These are phyloP conservation scores for Alternaria incomplexa DNA, from an alignment of 2,329 filamentous ascomycete species.

Conservation along the genomic window DNA sequence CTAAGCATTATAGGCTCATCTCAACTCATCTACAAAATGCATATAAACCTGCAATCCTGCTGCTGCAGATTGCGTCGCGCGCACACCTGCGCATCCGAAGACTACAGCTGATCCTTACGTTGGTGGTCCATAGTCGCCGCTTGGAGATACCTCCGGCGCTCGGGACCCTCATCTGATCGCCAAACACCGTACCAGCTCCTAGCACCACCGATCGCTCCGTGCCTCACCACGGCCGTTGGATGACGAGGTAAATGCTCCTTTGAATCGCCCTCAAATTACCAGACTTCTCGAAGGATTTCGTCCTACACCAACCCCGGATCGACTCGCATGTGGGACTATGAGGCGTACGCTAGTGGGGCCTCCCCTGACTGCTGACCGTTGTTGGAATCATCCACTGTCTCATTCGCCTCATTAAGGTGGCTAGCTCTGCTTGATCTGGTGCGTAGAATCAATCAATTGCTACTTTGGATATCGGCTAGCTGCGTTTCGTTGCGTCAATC, in stretches of 20 bases:
- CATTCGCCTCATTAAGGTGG: constrained; percentile 9
- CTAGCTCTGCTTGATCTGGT: not conserved
- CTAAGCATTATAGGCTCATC: constrained; percentile 35
- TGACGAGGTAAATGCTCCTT: not conserved
- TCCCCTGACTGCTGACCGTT: constrained; percentile 15
- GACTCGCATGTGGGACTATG: constrained; percentile 33
- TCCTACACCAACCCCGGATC: constrained; percentile 17
- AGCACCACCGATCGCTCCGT: not conserved
- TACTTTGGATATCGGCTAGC: constrained; percentile 9
- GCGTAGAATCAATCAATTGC: constrained; percentile 8
- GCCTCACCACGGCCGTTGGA: not conserved
- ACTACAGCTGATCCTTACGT: constrained; percentile 5
- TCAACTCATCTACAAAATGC: constrained; percentile 35
- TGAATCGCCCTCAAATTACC: not conserved
- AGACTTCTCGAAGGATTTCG: constrained; percentile 15
- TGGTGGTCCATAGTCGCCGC: not conserved
- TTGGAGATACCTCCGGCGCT: not conserved
- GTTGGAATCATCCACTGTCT: constrained; percentile 7
- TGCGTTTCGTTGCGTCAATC: not conserved
- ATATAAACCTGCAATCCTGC: constrained; percentile 32
- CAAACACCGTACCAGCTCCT: not conserved
- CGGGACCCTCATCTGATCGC: not conserved
- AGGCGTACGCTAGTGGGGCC: constrained; percentile 35
- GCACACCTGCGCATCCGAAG: constrained; percentile 11
- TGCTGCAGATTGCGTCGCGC: constrained; percentile 31